Conservation (phyloP, 495 filamentous ascomycete species). For the Aspergillus incahuasiensis region DNA sequence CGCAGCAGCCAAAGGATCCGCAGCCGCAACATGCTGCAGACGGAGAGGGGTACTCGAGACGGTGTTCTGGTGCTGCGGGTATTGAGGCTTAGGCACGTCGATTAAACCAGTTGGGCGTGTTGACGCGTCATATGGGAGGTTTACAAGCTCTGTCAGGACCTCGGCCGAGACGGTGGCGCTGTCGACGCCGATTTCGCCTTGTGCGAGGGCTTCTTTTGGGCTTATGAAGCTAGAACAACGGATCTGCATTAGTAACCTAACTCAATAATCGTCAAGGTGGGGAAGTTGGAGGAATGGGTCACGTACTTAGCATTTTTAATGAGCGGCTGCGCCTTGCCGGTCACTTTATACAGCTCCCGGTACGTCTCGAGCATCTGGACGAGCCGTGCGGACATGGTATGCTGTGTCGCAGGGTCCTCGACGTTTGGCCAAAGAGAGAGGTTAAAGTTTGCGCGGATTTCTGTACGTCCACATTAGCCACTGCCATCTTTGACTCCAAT, state of each 20-base stretch:
- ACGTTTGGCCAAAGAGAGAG: conserved; percentile 21
- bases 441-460: neutral
- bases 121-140: neutral
- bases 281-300: conserved; percentile 4
- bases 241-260: neutral
- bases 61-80: conserved; percentile 14
- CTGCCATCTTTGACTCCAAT: neutral
- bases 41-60: conserved; percentile 8
- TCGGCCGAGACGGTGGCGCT: neutral
- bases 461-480: neutral
- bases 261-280: no score
- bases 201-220: conserved; percentile 2
- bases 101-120: neutral
- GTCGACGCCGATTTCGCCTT: neutral
- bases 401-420: conserved; percentile 32
- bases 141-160: neutral
- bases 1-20: conserved; percentile 17
- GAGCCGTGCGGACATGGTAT: conserved; percentile 34
- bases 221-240: neutral
- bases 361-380: conserved; percentile 36
- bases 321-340: conserved; percentile 37
- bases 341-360: conserved; percentile 35
- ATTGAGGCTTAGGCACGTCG: conserved; percentile 16
- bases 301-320: conserved; percentile 37
- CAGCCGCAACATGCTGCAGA: conserved; percentile 13